These are phyloP conservation scores for Tuber umbilicatum DNA, from an alignment of 495 filamentous ascomycete species.

Conservation along the genomic window DNA sequence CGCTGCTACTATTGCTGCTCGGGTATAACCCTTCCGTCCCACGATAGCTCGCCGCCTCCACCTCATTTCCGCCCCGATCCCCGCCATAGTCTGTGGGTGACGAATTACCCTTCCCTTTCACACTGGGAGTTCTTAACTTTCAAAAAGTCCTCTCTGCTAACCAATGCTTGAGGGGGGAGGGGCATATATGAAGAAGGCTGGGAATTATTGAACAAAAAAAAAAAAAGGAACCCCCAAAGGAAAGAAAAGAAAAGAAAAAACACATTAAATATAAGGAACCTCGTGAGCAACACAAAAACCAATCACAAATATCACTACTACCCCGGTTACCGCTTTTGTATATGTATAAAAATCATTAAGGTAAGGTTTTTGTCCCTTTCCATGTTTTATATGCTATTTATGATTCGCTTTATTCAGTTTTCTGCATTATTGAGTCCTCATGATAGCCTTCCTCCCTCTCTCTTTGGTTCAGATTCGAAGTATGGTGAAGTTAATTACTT, in stretches of 20 bases:
- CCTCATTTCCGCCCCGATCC: not conserved
- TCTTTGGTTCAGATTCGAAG: not conserved
- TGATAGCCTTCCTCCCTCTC: constrained; percentile 1
- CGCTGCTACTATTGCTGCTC: not conserved
- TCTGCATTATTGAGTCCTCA: constrained; percentile 2
- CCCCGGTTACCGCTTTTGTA: not conserved
- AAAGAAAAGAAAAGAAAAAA: constrained; percentile 1
- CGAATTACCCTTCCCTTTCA: not conserved
- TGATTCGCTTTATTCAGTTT: constrained; percentile 9
- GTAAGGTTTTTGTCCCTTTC: constrained; percentile 4
- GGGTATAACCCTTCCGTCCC: not conserved
- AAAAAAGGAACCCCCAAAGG: not conserved
- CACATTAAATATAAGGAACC: not conserved
- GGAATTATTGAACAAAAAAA: not conserved
- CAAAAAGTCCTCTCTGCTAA: not conserved
- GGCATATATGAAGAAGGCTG: constrained; percentile 5
- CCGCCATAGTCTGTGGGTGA: constrained; percentile 1
- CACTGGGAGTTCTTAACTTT: not conserved
- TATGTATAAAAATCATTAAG: not conserved
- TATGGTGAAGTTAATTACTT: not conserved
- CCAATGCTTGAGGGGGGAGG: not conserved
- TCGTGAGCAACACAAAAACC: not conserved
- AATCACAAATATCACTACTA: not conserved
- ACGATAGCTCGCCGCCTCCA: constrained; percentile 2
- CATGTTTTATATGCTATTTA: not conserved